Conservation (phyloP, 768 basidiomycete genomes). For the Trametes punicea region DNA sequence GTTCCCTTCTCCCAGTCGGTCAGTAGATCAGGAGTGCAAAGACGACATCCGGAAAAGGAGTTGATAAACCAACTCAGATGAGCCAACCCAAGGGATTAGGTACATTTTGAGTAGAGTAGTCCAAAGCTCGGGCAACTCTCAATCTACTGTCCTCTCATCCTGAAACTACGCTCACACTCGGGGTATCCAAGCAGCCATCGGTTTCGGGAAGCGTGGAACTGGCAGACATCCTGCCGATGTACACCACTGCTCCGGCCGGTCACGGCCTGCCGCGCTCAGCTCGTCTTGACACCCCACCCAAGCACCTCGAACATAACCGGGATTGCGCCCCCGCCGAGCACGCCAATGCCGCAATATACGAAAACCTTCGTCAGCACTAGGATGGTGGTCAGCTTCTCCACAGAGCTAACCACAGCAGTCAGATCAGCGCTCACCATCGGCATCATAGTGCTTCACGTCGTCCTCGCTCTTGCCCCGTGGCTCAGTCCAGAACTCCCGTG, state of each 20-base stretch:
- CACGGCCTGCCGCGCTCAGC: background rate
- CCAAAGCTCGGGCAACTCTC: too few species aligned
- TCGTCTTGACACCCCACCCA: constrained; percentile 56
- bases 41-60: too few species aligned
- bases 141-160: too few species aligned
- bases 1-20: too few species aligned
- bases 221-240: background rate
- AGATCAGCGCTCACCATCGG: constrained; percentile 60
- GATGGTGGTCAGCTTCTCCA: too few species aligned
- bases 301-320: constrained; percentile 67
- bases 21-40: too few species aligned
- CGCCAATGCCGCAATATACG: constrained; percentile 84
- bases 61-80: too few species aligned
- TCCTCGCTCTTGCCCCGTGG: background rate
- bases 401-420: background rate
- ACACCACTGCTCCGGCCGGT: background rate
- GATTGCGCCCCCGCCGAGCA: constrained; percentile 57
- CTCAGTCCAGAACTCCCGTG: constrained; percentile 6
- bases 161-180: too few species aligned
- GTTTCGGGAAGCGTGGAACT: too few species aligned
- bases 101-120: too few species aligned
- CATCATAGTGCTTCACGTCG: constrained; percentile 74
- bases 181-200: too few species aligned
- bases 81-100: too few species aligned
- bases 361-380: constrained; percentile 85